Percentiles rank a stretch among this genome's conserved stretches.
Evolutionary conservation across 768 basidiomycete species (phyloP).

Genomic region (Leccinum pellstonianum): DNA sequence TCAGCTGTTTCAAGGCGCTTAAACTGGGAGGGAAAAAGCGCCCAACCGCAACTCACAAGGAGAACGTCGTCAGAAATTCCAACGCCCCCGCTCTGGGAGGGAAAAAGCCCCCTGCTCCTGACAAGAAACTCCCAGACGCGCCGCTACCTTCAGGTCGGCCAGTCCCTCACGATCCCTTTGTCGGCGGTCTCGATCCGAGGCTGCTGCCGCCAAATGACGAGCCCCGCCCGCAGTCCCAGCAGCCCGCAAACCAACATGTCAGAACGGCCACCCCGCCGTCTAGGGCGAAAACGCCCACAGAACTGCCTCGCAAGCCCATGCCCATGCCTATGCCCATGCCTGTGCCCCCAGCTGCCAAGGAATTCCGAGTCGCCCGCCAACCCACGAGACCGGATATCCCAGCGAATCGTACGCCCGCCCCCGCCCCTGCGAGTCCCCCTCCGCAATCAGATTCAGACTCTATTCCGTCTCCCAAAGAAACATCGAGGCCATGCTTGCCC

Average conservation of each 20-base stretch:
- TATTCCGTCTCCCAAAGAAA: slow-evolving; percentile 14
- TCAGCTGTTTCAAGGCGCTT: neutral
- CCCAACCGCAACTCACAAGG: neutral
- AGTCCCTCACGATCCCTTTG: slow-evolving; percentile 31
- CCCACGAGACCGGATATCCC: slow-evolving; percentile 11
- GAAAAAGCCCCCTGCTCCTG: slow-evolving; percentile 8
- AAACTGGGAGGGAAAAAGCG: slow-evolving; percentile 23
- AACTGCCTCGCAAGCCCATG: slow-evolving; percentile 14
- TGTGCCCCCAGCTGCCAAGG: slow-evolving; percentile 24
- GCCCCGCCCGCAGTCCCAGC: slow-evolving; percentile 5
- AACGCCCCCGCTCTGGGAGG: slow-evolving; percentile 33
- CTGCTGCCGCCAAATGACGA: slow-evolving; percentile 7
- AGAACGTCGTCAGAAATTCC: slow-evolving; percentile 31
- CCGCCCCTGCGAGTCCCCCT: slow-evolving; percentile 18
- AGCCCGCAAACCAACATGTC: slow-evolving; percentile 9
- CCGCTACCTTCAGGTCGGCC: neutral
- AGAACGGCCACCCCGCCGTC: neutral
- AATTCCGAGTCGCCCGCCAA: slow-evolving; percentile 20
- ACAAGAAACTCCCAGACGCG: slow-evolving; percentile 16
- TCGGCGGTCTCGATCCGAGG: slow-evolving; percentile 44
- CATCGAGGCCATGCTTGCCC: slow-evolving; percentile 5
- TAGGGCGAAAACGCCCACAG: neutral
- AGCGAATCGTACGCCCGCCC: slow-evolving; percentile 18
- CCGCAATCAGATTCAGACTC: slow-evolving; percentile 37
- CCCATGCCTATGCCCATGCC: slow-evolving; percentile 34